Conservation (phyloP, 2,329 filamentous ascomycete species). For the Trichoderma sp. region DNA sequence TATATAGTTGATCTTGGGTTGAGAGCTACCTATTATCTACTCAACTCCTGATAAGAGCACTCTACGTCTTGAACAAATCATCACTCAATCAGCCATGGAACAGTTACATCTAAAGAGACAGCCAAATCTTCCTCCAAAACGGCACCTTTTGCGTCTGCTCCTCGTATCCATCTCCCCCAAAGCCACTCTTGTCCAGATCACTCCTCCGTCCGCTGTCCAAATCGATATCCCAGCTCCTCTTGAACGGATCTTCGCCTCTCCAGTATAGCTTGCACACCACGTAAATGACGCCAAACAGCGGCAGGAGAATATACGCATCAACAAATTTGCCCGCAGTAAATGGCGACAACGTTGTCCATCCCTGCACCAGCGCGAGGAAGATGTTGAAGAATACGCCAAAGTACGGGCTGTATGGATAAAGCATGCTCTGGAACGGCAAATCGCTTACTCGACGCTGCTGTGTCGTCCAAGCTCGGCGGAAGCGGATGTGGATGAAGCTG, state of each 20-base stretch:
- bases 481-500: slow-evolving; percentile 67
- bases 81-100: not conserved
- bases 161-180: slow-evolving; percentile 30
- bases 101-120: slow-evolving; percentile 37
- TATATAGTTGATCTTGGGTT: not conserved
- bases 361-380: slow-evolving; percentile 59
- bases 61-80: not conserved
- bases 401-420: slow-evolving; percentile 58
- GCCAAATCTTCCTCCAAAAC: slow-evolving; percentile 45
- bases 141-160: slow-evolving; percentile 26
- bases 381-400: slow-evolving; percentile 56
- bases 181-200: slow-evolving; percentile 48
- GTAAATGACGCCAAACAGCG: slow-evolving; percentile 58
- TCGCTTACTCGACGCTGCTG: slow-evolving; percentile 55
- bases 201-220: slow-evolving; percentile 53
- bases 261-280: slow-evolving; percentile 52
- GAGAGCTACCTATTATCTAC: not conserved
- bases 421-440: slow-evolving; percentile 53
- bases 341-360: slow-evolving; percentile 57
- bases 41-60: not conserved
- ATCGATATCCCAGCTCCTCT: slow-evolving; percentile 52
- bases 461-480: slow-evolving; percentile 59
- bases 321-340: slow-evolving; percentile 59
- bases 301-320: slow-evolving; percentile 60
- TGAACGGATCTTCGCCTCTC: slow-evolving; percentile 46